These are phyloP conservation scores for Volvox carteri DNA, from an alignment of 163 green algal species.

Conservation along the genomic window DNA sequence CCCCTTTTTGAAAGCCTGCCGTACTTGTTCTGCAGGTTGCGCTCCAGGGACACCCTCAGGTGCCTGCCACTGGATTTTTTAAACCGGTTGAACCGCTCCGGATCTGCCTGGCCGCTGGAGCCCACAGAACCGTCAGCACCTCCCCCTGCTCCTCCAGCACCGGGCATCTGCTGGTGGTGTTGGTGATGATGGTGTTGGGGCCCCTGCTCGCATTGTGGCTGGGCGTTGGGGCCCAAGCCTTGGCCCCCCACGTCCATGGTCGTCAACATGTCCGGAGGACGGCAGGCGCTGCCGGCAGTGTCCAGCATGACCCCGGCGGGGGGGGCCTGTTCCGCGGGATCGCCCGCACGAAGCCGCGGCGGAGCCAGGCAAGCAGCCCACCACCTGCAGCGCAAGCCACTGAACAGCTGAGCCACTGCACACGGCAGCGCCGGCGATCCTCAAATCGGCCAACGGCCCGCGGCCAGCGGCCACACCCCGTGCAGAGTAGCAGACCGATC, in stretches of 20 bases:
- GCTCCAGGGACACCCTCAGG: slow-evolving; percentile 14
- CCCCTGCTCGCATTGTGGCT: not conserved
- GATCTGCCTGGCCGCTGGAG: slow-evolving; percentile 6
- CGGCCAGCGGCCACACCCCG: too few relatives aligned
- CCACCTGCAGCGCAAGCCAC: slow-evolving; percentile 12
- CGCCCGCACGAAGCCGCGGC: not conserved
- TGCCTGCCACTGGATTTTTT: not conserved
- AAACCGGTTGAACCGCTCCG: slow-evolving; percentile 21
- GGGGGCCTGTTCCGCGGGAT: not conserved
- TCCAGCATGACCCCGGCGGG: not conserved
- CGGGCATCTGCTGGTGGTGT: too few relatives aligned
- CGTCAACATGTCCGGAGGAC: not conserved
- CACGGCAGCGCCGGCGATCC: too few relatives aligned
- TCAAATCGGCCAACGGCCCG: too few relatives aligned
- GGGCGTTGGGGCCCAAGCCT: not conserved
- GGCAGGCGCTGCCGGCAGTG: not conserved
- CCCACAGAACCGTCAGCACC: not conserved
- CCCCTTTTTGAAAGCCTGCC: too few relatives aligned
- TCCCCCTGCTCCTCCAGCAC: too few relatives aligned
- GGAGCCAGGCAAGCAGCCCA: slow-evolving; percentile 14
- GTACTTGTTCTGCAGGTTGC: slow-evolving; percentile 28
- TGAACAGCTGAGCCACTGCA: not conserved
- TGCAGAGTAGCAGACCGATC: too few relatives aligned
- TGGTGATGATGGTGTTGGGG: not conserved
- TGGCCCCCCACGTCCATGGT: not conserved